A percentile compares a stretch with the other conserved stretches of the same genome.
Evolutionary conservation across 2,329 filamentous ascomycete genomes (phyloP).

Genomic region (Lecanosticta acicola): DNA sequence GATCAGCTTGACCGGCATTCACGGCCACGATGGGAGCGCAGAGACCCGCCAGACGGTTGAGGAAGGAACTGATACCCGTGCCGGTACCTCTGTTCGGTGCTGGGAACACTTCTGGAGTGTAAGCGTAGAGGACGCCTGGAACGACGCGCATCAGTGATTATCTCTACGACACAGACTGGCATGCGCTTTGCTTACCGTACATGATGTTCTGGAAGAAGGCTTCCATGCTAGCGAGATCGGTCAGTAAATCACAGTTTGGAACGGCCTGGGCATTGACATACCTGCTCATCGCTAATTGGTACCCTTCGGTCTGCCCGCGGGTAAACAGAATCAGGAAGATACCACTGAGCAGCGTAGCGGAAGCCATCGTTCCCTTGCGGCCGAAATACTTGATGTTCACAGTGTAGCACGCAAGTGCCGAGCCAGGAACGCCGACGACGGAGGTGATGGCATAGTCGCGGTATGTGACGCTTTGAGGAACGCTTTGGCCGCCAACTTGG

Average conservation of each 20-base stretch:
- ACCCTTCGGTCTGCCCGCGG: slow-evolving; percentile 51
- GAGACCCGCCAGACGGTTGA: slow-evolving; percentile 63
- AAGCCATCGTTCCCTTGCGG: slow-evolving; percentile 66
- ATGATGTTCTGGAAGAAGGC: slow-evolving; percentile 68
- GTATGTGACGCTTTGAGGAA: slow-evolving; percentile 49
- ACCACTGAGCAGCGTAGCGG: slow-evolving; percentile 61
- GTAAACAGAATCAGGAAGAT: slow-evolving; percentile 63
- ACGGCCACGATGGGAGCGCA: slow-evolving; percentile 62
- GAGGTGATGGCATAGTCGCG: slow-evolving; percentile 79
- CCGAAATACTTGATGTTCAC: slow-evolving; percentile 67
- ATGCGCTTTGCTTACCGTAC: too few species aligned
- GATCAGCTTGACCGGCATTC: slow-evolving; percentile 35
- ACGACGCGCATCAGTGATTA: too few species aligned
- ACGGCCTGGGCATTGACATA: not conserved
- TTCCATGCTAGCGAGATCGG: slow-evolving; percentile 56
- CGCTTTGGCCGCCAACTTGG: slow-evolving; percentile 41
- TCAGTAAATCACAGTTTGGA: not conserved
- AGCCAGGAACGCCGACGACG: slow-evolving; percentile 69
- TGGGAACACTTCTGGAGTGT: slow-evolving; percentile 72
- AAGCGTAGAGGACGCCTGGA: slow-evolving; percentile 69
- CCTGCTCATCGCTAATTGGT: slow-evolving; percentile 46
- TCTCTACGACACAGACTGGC: too few species aligned
- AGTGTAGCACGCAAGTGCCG: slow-evolving; percentile 65
- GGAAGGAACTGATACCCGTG: slow-evolving; percentile 64
- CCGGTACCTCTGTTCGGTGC: slow-evolving; percentile 66